Evolutionary conservation across 2,329 filamentous ascomycete genomes (phyloP), one percentile per base, ranked within the genome.

Genomic region (Xylariaceae sp.): DNA sequence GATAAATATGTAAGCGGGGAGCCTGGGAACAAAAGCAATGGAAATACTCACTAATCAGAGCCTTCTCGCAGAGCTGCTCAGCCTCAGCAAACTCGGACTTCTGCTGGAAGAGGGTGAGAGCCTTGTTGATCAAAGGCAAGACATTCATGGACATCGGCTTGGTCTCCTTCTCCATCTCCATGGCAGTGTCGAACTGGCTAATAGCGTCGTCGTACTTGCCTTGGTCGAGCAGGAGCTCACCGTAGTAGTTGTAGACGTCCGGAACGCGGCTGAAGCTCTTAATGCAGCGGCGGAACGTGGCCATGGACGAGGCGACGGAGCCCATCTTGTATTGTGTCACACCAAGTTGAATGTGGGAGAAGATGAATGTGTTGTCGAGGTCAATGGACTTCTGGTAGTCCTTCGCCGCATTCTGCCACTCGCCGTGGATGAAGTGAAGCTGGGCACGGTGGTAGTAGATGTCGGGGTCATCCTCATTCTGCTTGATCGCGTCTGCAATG

Each of bases 311-410:
- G 6, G 94, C 94, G 60, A 99, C 89, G 35, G 91, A 96, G 67
- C 94, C 94, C 89, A 97, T 95, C 87, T 99, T 99, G 82, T 99
- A 99, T 77, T 99, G 94, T 53, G 94, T 99, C 55, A 99, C 94
- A 74, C 94, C 94, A 49, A 99, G 89, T 77, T 99, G 94, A 71
- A 99, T 99, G 78, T 99, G 94, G 6, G 93, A 97, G 83, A 96
- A 99, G 79, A 99, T 99, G 77, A 99, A 99, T 67, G 90, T 87
- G 68, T 86, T 84, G 80, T 99, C 94, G 35, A 99, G 84, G 70
- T 99, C 94, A 71, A 99, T 99, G 2, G 94, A 97, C 79, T 96
- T 97, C 75, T 99, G 94, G 79, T 99, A 99, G 78, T 99, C 94
- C 79, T 95, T 96, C 61, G 94, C 92, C 3, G 94, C 94, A 67